Base-by-base conservation (phyloP, 257 asterid genomes). In the Fraxinus quadrangulata region DNA sequence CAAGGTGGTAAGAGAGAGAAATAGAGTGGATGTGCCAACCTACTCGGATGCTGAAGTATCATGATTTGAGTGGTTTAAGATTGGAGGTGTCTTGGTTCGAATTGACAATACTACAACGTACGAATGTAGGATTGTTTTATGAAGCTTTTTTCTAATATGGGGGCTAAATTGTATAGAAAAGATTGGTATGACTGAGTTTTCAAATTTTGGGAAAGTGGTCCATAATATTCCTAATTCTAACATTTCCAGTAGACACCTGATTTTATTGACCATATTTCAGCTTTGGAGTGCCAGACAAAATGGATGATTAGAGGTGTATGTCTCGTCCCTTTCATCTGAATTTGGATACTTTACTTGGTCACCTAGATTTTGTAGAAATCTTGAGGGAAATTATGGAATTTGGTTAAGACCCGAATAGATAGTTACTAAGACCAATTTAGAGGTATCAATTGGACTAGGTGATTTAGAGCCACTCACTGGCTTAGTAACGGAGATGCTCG, bases 151-250 rank as follows among this genome's bases (percentile, higher is more conserved):
- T 12, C 42, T 8, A 40, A 63, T 67, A 63, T 28, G 16, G 40
- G 28, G 45, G 13, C 40, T 34, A 21, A 11, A 21, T 30, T 13
- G 51, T 31, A 42, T 37, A 37, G n/a, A 23, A 74, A 51, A 80
- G 82, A 80, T 81, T 81, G 78, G 77, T 34, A 66, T 56, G 81
- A 77, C 59, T 73, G 82, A 77, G 26, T 78, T 72, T 72, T 85
- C 75, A 66, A 16, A 16, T 26, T 37, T 59, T 13, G 19, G 36
- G 49, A 59, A 33, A 67, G 86, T 80, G 88, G 88, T 82, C 88
- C 86, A 45, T 14, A 30, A 61, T 73, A 81, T 75, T 77, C 70
- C 70, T 79, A 76, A 78, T 82, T 84, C 85, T 72, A 82, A 82
- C 76, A 78, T 86, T 78, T 69, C 31, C 77, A 61, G 73, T 75